phyloP scores from a whole-genome alignment of 192 early-diverging fungal genomes.

The Mortierella antarctica region DNA sequence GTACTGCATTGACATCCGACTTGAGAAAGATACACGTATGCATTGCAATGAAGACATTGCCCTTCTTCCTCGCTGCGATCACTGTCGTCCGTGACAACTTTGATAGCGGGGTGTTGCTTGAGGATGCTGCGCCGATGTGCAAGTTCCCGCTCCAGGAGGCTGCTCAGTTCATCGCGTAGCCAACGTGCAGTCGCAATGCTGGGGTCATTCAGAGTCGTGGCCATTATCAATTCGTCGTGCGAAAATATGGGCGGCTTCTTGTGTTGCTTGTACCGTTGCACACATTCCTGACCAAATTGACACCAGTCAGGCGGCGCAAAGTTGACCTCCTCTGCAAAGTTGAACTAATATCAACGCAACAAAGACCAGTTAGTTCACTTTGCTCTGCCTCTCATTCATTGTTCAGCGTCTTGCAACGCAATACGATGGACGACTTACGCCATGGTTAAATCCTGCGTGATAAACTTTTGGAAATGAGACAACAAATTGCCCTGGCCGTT shows the following conservation, averaged over 20 bases:
- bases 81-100: constrained; percentile 47
- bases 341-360: constrained; percentile 65
- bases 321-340: constrained; percentile 97
- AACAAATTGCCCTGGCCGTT: constrained; percentile 94
- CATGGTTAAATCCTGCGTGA: constrained; percentile 98
- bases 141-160: constrained; percentile 31
- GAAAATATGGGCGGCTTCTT: constrained; percentile 90
- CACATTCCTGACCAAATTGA: constrained; percentile 80
- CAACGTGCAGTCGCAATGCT: constrained; percentile 43
- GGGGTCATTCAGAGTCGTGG: constrained; percentile 57
- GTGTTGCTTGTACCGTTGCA: constrained; percentile 82
- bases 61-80: constrained; percentile 70
- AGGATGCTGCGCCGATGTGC: constrained; percentile 4
- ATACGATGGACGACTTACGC: constrained; percentile 61
- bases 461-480: constrained; percentile 95
- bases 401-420: background rate
- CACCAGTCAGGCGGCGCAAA: constrained; percentile 96
- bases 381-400: too few relatives aligned
- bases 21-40: constrained; percentile 78
- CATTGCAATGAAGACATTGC: constrained; percentile 77
- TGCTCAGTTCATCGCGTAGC: constrained; percentile 38
- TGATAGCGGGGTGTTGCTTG: constrained; percentile 17
- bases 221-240: constrained; percentile 90
- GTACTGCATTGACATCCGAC: constrained; percentile 69
- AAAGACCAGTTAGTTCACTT: background rate